Evolutionary conservation across 2,329 filamentous ascomycete genomes (phyloP), one percentile per base, ranked within the genome.

Genomic region (Pseudogymnoascus sp.): DNA sequence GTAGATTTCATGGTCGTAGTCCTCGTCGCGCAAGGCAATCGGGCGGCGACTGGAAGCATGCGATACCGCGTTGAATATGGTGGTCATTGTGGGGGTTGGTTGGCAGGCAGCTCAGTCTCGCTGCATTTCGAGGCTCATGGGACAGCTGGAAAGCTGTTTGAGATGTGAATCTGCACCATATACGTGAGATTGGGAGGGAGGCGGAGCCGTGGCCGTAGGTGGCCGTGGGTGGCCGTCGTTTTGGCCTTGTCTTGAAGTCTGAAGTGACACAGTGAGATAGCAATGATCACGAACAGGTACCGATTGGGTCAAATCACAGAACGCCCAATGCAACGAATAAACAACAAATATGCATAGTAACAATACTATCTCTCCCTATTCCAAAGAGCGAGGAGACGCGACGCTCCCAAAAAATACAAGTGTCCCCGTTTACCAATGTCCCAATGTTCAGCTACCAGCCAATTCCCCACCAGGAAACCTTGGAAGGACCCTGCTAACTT

Each of bases 1-100:
- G 66, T 71, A 75, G 69, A 92, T 91, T 71, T 86, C 85, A 73
- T 90, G 88, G 68, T 88, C 85, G 69, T 86, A 87, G 66, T 87
- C 83, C 70, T 74, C 76, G 65, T 85, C 82, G 71, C 80, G 79
- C 62, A 85, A 76, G 61, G 76, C 75, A 59, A 76, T 70, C 37
- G 76, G 80, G 68, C 84, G 82, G 68, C 83, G 83, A 35, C 60
- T 65, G 16, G 67, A 67, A 5, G 67, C 66, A 47, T 68, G 67
- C 16, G 57, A 58, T 12, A 58, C 37, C 32, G 50, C 69, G 32
- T 63, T 63, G 58, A 54, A 65, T 61, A 65, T 5, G 69, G 68
- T 65, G 64, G 64, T 60, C 22, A 43, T 61, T 18, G 32, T 61
- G 28, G 57, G 28, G 6, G 18, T 22, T 58, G 3, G 32, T 20